Evolutionary conservation across 371 early-diverging fungal genomes (phyloP).

Genomic region (Syncephalastrum contaminatum): DNA sequence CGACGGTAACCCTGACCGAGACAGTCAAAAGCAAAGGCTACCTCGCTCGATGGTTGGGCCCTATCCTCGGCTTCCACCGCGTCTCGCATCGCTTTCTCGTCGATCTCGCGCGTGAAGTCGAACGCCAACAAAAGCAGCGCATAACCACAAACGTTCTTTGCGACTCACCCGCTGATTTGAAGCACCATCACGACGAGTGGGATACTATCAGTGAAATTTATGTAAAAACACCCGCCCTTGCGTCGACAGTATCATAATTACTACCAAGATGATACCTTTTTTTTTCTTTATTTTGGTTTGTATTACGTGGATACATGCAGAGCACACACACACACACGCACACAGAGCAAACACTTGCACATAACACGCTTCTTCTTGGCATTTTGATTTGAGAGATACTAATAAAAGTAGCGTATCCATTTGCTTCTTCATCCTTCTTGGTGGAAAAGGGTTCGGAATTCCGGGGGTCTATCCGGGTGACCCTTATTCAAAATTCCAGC

Average conservation of each 20-base stretch:
- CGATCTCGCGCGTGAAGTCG: slow-evolving; percentile 18
- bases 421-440: too few species aligned
- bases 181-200: background rate
- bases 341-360: too few species aligned
- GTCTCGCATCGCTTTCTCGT: slow-evolving; percentile 19
- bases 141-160: slow-evolving; percentile 9
- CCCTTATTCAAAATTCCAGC: too few species aligned
- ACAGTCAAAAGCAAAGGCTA: slow-evolving; percentile 16
- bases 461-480: too few species aligned
- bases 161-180: slow-evolving; percentile 10
- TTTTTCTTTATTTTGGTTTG: too few species aligned
- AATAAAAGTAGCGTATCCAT: too few species aligned
- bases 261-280: too few species aligned
- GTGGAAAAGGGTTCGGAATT: too few species aligned
- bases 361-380: too few species aligned
- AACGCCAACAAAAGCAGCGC: slow-evolving; percentile 17
- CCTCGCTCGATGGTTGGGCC: slow-evolving; percentile 23
- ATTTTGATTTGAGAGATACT: too few species aligned
- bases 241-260: slow-evolving; percentile 7
- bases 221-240: slow-evolving; percentile 6
- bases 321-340: too few species aligned
- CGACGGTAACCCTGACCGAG: slow-evolving; percentile 13
- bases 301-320: too few species aligned
- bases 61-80: slow-evolving; percentile 19
- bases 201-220: slow-evolving; percentile 5